A percentile compares a stretch with the other conserved stretches of the same genome.
Evolutionary conservation across 208 protist genomes (phyloP).

Genomic region (Polymyxa betae): DNA sequence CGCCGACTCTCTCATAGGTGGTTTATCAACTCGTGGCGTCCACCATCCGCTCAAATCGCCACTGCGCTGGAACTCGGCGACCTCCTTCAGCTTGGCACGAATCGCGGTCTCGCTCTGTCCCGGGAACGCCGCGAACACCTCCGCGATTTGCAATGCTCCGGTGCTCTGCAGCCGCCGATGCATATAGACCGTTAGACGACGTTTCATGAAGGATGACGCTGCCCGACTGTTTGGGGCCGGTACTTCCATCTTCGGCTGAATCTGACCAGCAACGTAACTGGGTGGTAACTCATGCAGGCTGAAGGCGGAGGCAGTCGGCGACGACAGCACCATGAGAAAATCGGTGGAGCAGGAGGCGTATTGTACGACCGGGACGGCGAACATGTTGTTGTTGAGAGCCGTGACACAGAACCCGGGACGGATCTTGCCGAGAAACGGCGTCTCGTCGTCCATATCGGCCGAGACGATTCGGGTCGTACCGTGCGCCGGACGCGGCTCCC

Average conservation of each 20-base stretch:
- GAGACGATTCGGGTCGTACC: background rate
- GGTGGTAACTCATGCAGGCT: background rate
- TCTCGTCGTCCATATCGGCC: constrained; percentile 44
- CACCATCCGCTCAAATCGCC: constrained; percentile 39
- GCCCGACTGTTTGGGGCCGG: constrained; percentile 25
- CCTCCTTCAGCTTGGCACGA: constrained; percentile 52
- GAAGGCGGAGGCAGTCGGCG: background rate
- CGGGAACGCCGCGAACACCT: constrained; percentile 50
- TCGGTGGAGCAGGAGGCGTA: background rate
- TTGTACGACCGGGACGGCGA: constrained; percentile 1
- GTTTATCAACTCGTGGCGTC: background rate
- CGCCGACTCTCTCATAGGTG: background rate
- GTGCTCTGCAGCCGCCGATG: background rate
- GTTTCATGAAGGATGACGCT: constrained; percentile 38
- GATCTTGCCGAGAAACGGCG: constrained; percentile 53
- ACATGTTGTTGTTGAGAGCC: constrained; percentile 52
- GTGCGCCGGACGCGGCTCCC: background rate
- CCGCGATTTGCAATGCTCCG: constrained; percentile 9
- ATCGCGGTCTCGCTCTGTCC: constrained; percentile 31
- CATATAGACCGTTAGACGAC: constrained; percentile 47
- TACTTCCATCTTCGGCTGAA: constrained; percentile 53
- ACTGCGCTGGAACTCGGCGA: constrained; percentile 34
- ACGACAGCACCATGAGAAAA: background rate
- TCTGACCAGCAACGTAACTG: background rate
- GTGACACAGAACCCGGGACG: background rate